phyloP scores from a whole-genome alignment of 2,329 filamentous ascomycete genomes.

The Fusarium oxysporum region DNA sequence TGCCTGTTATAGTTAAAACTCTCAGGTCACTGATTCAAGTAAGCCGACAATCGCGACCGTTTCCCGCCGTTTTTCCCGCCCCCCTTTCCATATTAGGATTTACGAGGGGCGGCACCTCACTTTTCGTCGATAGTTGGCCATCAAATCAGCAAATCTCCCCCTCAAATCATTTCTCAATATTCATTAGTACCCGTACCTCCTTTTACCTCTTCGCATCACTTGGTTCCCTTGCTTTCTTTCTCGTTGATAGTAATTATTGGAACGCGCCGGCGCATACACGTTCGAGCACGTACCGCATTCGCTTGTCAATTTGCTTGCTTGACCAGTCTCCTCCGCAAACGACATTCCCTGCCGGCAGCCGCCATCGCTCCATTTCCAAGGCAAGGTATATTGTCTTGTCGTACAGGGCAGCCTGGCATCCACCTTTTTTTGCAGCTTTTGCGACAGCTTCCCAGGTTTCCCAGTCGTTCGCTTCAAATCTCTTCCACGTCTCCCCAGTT shows the following conservation, averaged over 20 bases:
- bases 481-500: slow-evolving; percentile 13
- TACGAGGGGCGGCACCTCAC: slow-evolving; percentile 24
- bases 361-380: slow-evolving; percentile 17
- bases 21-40: slow-evolving; percentile 28
- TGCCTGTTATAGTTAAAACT: background rate
- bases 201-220: slow-evolving; percentile 15
- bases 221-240: slow-evolving; percentile 11
- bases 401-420: slow-evolving; percentile 31
- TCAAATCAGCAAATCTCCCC: slow-evolving; percentile 38
- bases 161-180: slow-evolving; percentile 13
- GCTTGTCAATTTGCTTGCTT: slow-evolving; percentile 17
- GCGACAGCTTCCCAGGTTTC: slow-evolving; percentile 19
- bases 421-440: slow-evolving; percentile 19
- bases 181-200: slow-evolving; percentile 21
- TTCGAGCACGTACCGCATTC: slow-evolving; percentile 15
- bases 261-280: slow-evolving; percentile 19
- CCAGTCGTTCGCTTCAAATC: slow-evolving; percentile 34
- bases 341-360: slow-evolving; percentile 22
- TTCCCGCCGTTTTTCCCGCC: slow-evolving; percentile 29
- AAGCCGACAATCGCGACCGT: slow-evolving; percentile 23
- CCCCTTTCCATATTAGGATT: slow-evolving; percentile 33
- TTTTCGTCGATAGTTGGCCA: slow-evolving; percentile 25
- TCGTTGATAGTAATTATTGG: slow-evolving; percentile 11
- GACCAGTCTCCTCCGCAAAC: slow-evolving; percentile 32
- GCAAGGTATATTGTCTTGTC: slow-evolving; percentile 23